Base-by-base conservation (phyloP, 352 stramenopile genomes). In the Globisporangium nunn region DNA sequence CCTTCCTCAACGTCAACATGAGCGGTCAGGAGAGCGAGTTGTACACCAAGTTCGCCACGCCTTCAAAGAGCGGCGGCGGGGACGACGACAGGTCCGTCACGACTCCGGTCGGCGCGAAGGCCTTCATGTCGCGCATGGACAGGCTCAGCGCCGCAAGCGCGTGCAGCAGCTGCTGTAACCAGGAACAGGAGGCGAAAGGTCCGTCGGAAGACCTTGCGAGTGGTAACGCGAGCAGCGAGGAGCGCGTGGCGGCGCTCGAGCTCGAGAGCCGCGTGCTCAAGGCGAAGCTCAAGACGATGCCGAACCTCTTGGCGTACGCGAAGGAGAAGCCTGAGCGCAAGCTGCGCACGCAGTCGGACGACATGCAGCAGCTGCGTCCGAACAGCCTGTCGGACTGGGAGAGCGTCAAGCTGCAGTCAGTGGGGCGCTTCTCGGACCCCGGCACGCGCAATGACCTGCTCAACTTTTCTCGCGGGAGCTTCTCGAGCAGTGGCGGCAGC, bases 1-100 rank as follows among this genome's bases (percentile, higher is more conserved):
- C 82, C 61, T 93, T 89, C 58, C 66, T 93, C 48, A 87, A 89
- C 66, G 77, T 93, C 30, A 80, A 91, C 58, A 88, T 91, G 78
- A 82, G 71, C 55, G 78, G 88, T 44, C 54, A 77, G 6, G 67
- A 74, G 41, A 62, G 65, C 31, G 75, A 87, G 17, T 67, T 64
- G 50, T 62, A 58, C 49, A 70, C 70, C 58, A 85, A 83, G 59
- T 58, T 63, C 41, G 59, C 44, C 4, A 67, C 72, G 8, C 18
- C 43, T 40, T 12, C 35, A 40, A 40, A 4, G n/a, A 1, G 17
- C 43, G n/a, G 17, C 8, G 17, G 43, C 8, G 23, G 45, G 3
- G 57, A 61, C n/a, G 59, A 71, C 35, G 63, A 70, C 39, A 70
- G 67, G 54, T 51, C 44, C 15, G 28, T 64, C 30, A 59, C 59